These are phyloP conservation scores for Ormosia emarginata DNA, from an alignment of 306 rosid species.

Conservation along the genomic window DNA sequence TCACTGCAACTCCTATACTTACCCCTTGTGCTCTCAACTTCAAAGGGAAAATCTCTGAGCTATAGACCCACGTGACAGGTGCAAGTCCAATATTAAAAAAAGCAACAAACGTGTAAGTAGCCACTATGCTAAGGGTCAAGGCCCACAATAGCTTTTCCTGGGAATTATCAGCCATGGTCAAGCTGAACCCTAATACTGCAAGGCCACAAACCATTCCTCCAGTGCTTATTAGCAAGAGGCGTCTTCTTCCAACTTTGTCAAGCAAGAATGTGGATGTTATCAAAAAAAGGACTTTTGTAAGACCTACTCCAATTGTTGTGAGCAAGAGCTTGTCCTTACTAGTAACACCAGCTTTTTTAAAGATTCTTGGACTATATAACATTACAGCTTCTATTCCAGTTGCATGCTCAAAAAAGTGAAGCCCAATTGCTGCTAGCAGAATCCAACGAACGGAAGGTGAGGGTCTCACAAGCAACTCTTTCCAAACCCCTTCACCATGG, in stretches of 20 bases:
- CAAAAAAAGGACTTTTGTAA: slow-evolving; percentile 49
- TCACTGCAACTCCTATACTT: slow-evolving; percentile 74
- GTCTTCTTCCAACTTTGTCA: slow-evolving; percentile 64
- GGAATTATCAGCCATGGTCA: slow-evolving; percentile 55
- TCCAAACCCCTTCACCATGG: slow-evolving; percentile 55
- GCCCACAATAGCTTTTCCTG: slow-evolving; percentile 48
- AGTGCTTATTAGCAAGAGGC: slow-evolving; percentile 44
- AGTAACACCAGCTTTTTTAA: slow-evolving; percentile 64
- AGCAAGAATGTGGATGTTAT: slow-evolving; percentile 45
- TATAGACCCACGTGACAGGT: slow-evolving; percentile 80
- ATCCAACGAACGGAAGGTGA: slow-evolving; percentile 63
- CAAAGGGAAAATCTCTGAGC: slow-evolving; percentile 75
- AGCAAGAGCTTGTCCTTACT: slow-evolving; percentile 58
- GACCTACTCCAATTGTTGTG: slow-evolving; percentile 66
- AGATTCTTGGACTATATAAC: slow-evolving; percentile 77
- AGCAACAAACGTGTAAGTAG: slow-evolving; percentile 51
- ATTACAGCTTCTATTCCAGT: slow-evolving; percentile 81
- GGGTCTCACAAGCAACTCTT: slow-evolving; percentile 55
- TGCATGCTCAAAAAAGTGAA: slow-evolving; percentile 79
- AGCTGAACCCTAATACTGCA: slow-evolving; percentile 40
- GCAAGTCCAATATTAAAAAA: slow-evolving; percentile 71
- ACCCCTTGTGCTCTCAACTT: slow-evolving; percentile 71
- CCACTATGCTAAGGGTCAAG: slow-evolving; percentile 42
- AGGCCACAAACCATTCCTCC: slow-evolving; percentile 53
- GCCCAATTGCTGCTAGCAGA: slow-evolving; percentile 57